Evolutionary conservation across 371 early-diverging fungal genomes (phyloP), one percentile per base, ranked within the genome.

Genomic region (Dichotomocladium elegans): DNA sequence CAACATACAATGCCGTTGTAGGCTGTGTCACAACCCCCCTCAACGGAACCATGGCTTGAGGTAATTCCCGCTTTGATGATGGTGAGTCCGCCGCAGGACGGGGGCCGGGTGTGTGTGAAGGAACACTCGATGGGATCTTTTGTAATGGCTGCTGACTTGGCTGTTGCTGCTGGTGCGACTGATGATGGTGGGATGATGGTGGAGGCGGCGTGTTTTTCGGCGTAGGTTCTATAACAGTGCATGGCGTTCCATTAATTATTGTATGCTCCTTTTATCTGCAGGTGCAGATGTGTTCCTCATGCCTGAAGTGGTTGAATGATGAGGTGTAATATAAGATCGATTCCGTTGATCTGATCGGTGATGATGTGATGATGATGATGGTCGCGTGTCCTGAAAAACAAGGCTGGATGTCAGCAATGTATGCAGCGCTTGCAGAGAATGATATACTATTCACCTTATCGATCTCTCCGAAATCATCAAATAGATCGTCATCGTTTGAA

Each of bases 1-100:
- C 74, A 29, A 81, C 47, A 37, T 69, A 75, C 58, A 78, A 55
- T 2, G 67, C 68, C 40, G 37, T 63, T 21, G 70, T 72, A 5
- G 79, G 75, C 41, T 70, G 60, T 14, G 59, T 33, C 14, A 61
- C 58, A 6, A 62, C 41, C 24, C 68, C 68, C 35, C 72, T 65
- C 11, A 72, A 49, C 33, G 54, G 47, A 21, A 58, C 51, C 44
- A 72, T 51, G 24, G 65, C 55, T 12, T 52, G 34, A 29, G 72
- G 58, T 42, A 58, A 30, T 44, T 72, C 68, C 19, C 64, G 64
- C 41, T 52, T 52, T 28, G 64, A 52, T 14, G 59, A 26, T 35
- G 53, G 53, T 31, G 56, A 47, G 19, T 49, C 49, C 15, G 15
- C 28, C 24, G 41, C 49, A 26, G 35, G 48, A 26, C 52, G 53